A percentile compares a stretch with the other conserved stretches of the same genome.
Evolutionary conservation across 164 flowering plant genomes (phyloP).

Genomic region (Piper longum): DNA sequence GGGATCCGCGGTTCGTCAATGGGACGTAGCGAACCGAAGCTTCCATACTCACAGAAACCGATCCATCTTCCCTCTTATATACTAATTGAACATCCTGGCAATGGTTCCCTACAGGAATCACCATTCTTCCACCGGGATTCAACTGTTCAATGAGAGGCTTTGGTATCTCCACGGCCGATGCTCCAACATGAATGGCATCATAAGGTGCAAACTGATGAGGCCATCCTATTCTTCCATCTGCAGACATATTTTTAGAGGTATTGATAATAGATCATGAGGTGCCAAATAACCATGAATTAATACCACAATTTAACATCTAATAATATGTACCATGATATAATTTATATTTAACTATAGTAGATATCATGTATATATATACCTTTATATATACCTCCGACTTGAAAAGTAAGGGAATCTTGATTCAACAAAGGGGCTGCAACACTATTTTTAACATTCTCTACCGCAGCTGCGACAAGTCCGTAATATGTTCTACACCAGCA

Average conservation of each 20-base stretch:
- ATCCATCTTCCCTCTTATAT: slow-evolving; percentile 69
- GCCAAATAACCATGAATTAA: not conserved
- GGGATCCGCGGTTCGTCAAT: slow-evolving; percentile 70
- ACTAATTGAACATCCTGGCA: slow-evolving; percentile 77
- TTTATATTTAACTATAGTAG: not conserved
- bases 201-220: slow-evolving; percentile 63
- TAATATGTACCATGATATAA: not conserved
- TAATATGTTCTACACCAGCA: slow-evolving; percentile 91
- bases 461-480: slow-evolving; percentile 58
- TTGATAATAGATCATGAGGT: not conserved
- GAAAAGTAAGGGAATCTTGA: slow-evolving; percentile 58
- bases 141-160: slow-evolving; percentile 65
- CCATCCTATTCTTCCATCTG: slow-evolving; percentile 94
- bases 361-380: not conserved
- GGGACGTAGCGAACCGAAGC: slow-evolving; percentile 92
- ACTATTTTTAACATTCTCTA: slow-evolving; percentile 57
- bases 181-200: slow-evolving; percentile 97
- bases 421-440: slow-evolving; percentile 60
- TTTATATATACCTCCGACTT: slow-evolving; percentile 55
- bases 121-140: slow-evolving; percentile 94
- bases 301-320: not conserved
- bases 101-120: slow-evolving; percentile 86
- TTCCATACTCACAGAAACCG: slow-evolving; percentile 39
- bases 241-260: not conserved
- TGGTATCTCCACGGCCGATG: slow-evolving; percentile 88